phyloP scores from a whole-genome alignment of 1,139 yeast species.

The Eremothecium sinecaudum region DNA sequence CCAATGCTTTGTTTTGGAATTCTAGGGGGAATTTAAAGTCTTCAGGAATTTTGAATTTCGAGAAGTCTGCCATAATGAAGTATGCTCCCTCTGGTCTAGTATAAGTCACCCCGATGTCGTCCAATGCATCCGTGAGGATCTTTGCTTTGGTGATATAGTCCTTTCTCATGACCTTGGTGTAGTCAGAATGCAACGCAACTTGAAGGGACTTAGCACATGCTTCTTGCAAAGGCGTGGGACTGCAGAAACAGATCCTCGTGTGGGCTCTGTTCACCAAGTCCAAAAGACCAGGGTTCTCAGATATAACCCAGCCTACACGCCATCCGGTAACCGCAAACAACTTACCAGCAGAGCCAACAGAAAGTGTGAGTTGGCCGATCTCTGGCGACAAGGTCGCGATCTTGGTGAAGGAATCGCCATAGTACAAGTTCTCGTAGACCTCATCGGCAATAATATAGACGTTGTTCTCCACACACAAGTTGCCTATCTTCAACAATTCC shows the following conservation, averaged over 20 bases:
- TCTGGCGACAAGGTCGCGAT: conserved; percentile 78
- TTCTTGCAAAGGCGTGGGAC: conserved; percentile 91
- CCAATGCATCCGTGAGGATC: conserved; percentile 66
- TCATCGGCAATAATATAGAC: conserved; percentile 80
- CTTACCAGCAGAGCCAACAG: conserved; percentile 96
- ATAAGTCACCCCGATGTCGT: conserved; percentile 79
- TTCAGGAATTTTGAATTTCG: conserved; percentile 67
- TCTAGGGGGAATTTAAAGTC: conserved; percentile 66
- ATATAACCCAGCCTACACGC: conserved; percentile 95
- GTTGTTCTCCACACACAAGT: conserved; percentile 74
- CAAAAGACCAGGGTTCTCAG: conserved; percentile 62
- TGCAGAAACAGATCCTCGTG: conserved; percentile 80
- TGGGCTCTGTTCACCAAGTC: conserved; percentile 83
- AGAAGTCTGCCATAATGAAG: conserved; percentile 78
- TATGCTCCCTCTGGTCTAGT: conserved; percentile 90
- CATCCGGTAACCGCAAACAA: conserved; percentile 97
- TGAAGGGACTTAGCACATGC: conserved; percentile 74
- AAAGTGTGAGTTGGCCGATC: conserved; percentile 64
- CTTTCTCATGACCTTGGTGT: conserved; percentile 59
- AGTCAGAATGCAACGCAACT: conserved; percentile 50
- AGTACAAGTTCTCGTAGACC: conserved; percentile 85
- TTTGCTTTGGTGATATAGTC: conserved; percentile 62
- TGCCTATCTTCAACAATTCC: conserved; percentile 67
- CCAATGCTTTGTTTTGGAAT: conserved; percentile 60
- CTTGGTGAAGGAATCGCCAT: conserved; percentile 58